Base-by-base conservation (phyloP, 2,329 filamentous ascomycete species). In the Aspergillus proliferans region DNA sequence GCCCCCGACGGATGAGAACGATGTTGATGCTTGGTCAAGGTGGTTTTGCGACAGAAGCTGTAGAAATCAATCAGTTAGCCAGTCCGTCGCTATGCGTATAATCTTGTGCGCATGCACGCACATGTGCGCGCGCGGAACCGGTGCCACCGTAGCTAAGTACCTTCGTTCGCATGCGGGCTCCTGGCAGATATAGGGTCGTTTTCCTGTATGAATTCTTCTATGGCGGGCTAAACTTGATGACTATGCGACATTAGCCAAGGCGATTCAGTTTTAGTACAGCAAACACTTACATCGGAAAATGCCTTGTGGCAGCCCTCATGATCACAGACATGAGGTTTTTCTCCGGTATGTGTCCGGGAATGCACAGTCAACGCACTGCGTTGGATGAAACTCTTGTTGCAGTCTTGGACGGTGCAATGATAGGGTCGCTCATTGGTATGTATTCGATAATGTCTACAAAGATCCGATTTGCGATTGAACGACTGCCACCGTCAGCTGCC, bases 351-450 rank as follows among this genome's bases (percentile, higher is more conserved):
- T 28, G 71, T 72, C 41, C 71, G 64, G 33, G 69, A 67, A 57
- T 74, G 69, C 43, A 75, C 68, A n/a, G 72, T 75, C 57, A 75
- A 58, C 21, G 72, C 72, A 54, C 71, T 74, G 49, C 72, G 70
- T 55, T 75, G 72, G 51, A 75, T 75, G 53, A 75, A 75, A 56
- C 70, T 74, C 59, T 75, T 75, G 48, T 69, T 70, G 61, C 72
- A 75, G 50, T 70, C 68, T 46, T 67, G 63, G 44, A 71, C 66
- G 1, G 63, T 71, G 58, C 72, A 75, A 45, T 69, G 67, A 52
- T 75, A 74, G n/a, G 72, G 72, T 43, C 72, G 69, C 53, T 74
- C 72, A 55, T 74, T 74, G 55, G 72, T 75, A 48, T 75, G 72
- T 59, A 74, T 75, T 48, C 72, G 69, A 56, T 70, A 71, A 55